phyloP scores from a whole-genome alignment of 2,329 filamentous ascomycete species.

The Penicillium sclerotiorum region DNA sequence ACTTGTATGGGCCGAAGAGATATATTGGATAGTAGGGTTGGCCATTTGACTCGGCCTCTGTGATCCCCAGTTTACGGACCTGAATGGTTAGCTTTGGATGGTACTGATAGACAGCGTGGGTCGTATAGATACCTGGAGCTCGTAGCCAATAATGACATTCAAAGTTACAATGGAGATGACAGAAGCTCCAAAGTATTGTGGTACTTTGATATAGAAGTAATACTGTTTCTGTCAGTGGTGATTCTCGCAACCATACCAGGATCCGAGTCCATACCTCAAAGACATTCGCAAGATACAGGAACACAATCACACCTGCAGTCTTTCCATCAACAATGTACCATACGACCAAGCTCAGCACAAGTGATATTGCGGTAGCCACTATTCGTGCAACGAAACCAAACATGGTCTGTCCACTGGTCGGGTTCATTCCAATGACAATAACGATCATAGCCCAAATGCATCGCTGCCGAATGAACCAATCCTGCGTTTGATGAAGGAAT shows the following conservation, averaged over 20 bases:
- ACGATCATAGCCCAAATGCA: conserved; percentile 78
- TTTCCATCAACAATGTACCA: conserved; percentile 72
- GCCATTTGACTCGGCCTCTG: conserved; percentile 57
- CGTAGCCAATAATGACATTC: conserved; percentile 70
- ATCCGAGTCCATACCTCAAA: conserved; percentile 43
- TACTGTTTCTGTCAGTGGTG: conserved; percentile 38
- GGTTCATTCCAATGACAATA: conserved; percentile 69
- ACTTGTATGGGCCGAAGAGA: conserved; percentile 69
- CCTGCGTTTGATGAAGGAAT: conserved; percentile 64
- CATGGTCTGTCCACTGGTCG: conserved; percentile 67
- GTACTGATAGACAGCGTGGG: background rate
- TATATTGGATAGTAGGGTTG: conserved; percentile 72
- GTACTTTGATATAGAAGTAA: conserved; percentile 70
- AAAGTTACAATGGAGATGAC: conserved; percentile 63
- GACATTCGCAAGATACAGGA: conserved; percentile 68
- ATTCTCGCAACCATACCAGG: background rate
- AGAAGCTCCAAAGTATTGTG: conserved; percentile 62
- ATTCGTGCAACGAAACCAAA: conserved; percentile 69
- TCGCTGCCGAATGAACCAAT: conserved; percentile 68
- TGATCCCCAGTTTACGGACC: conserved; percentile 57
- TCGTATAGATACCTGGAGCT: conserved; percentile 55
- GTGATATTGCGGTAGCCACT: conserved; percentile 64
- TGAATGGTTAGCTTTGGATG: conserved; percentile 6
- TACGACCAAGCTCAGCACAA: conserved; percentile 62
- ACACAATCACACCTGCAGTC: conserved; percentile 65